Evolutionary conservation across 2,329 filamentous ascomycete genomes (phyloP), one percentile per base, ranked within the genome.

Genomic region (Coniochaeta prunicola): DNA sequence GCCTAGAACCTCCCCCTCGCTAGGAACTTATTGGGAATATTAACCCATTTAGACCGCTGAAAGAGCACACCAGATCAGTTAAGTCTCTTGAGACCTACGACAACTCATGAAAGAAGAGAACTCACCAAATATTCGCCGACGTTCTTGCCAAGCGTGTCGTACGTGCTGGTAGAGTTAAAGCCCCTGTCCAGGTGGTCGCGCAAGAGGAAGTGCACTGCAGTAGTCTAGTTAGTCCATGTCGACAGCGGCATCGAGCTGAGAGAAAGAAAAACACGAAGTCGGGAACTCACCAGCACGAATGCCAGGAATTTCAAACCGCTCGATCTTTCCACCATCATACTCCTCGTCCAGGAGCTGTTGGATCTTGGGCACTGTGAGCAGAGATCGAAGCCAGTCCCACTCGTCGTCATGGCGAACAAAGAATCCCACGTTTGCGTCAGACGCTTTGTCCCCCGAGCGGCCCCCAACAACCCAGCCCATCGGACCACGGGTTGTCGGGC

Each of bases 371-470:
- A 69, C 64, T 0, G 71, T 77, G 63, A 81, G 66, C 7, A 77
- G 40, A 1, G 68, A 69, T 24, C 74, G 69, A 12, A 79, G 61
- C 76, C 76, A 79, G 3, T 74, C 69, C 60, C 73, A 80, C 61
- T 79, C 76, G 45, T 77, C 74, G 0, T 66, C 65, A 15, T 72
- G 60, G 1, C 73, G 66, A 1, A 77, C 74, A 62, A 76, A 82
- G 60, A 79, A 73, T 0, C 76, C 76, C 3, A 77, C 71, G 48
- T 78, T 79, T 24, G 68, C 70, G 60, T 79, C 73, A 0, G 72
- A 70, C 0, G 70, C 75, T 58, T 79, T 79, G 53, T 79, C 77
- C 0, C 73, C 72, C 4, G 69, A 53, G 4, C 57, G 60, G 13
- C 54, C 60, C 15, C 40, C 30, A 8, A 59, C 58, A 15, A 61